Percentiles rank a stretch among this genome's conserved stretches.
phyloP scores from a whole-genome alignment of 208 protist genomes.

The Trypanosoma melophagium region DNA sequence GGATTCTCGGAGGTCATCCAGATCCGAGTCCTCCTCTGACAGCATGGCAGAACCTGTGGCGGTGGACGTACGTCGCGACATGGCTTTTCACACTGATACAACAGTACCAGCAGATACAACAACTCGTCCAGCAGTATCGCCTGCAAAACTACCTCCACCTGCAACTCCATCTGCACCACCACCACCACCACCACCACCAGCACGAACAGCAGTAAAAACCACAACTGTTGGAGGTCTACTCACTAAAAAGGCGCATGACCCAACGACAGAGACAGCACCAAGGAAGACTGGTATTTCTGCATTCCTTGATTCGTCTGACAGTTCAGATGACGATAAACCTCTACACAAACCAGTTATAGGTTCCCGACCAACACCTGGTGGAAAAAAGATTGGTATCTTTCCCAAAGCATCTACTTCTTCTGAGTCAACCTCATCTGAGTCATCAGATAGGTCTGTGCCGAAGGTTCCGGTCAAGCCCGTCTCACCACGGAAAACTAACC shows the following conservation, averaged over 20 bases:
- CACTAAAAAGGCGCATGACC: background rate
- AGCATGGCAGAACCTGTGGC: conserved; percentile 3
- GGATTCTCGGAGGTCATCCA: background rate
- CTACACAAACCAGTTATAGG: background rate
- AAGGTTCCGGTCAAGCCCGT: conserved; percentile 1
- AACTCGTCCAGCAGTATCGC: background rate
- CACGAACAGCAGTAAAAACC: background rate
- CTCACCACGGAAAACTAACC: background rate
- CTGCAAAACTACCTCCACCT: conserved; percentile 1
- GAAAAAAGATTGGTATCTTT: conserved; percentile 1
- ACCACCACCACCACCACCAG: conserved; percentile 11
- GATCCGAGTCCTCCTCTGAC: background rate
- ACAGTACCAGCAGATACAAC: conserved; percentile 2
- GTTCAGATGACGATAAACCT: conserved; percentile 4
- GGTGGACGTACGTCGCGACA: background rate
- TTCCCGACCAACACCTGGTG: conserved; percentile 7
- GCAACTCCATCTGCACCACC: conserved; percentile 11
- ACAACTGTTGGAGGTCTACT: background rate
- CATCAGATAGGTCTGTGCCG: background rate
- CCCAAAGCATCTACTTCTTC: background rate
- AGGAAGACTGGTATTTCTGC: conserved; percentile 17
- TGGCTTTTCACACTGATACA: background rate
- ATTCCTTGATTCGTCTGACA: conserved; percentile 32
- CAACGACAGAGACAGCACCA: background rate
- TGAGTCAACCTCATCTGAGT: conserved; percentile 12